phyloP scores from a whole-genome alignment of 2,329 filamentous ascomycete species.

The Ceratocystis lukuohia region DNA sequence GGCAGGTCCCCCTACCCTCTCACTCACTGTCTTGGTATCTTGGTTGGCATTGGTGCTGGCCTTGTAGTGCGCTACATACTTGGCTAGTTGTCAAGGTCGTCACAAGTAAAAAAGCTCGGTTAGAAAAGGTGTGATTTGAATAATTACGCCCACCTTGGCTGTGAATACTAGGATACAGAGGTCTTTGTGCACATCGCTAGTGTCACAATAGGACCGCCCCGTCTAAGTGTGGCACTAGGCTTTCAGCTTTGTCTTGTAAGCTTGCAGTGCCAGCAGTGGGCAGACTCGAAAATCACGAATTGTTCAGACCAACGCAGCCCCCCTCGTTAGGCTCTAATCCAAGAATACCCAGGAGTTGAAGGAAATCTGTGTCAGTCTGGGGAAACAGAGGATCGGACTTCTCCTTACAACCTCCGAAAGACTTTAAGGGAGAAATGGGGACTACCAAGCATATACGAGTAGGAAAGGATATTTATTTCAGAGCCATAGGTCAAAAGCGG shows the following conservation, averaged over 20 bases:
- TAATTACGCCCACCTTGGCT: not conserved
- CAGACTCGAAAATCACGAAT: not conserved
- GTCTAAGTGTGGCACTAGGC: not conserved
- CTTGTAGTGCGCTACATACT: not conserved
- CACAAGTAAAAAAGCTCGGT: too few species aligned
- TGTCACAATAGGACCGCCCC: not conserved
- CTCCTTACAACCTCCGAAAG: too few species aligned
- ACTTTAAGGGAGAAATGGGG: too few species aligned
- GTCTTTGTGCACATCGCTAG: not conserved
- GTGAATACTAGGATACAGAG: not conserved
- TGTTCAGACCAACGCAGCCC: not conserved
- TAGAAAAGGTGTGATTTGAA: too few species aligned
- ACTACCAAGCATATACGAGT: not conserved
- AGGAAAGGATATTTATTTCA: not conserved
- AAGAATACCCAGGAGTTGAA: too few species aligned
- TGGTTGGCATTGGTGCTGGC: too few species aligned
- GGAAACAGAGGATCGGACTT: too few species aligned
- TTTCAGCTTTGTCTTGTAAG: conserved; percentile 7
- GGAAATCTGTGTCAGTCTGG: too few species aligned
- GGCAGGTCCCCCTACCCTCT: not conserved
- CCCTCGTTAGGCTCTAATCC: not conserved
- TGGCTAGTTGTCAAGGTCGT: not conserved
- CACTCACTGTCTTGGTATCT: not conserved
- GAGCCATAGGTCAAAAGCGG: not conserved
- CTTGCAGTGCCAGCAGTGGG: not conserved